These are phyloP conservation scores for Fusarium virguliforme DNA, from an alignment of 2,329 filamentous ascomycete genomes.

Conservation along the genomic window DNA sequence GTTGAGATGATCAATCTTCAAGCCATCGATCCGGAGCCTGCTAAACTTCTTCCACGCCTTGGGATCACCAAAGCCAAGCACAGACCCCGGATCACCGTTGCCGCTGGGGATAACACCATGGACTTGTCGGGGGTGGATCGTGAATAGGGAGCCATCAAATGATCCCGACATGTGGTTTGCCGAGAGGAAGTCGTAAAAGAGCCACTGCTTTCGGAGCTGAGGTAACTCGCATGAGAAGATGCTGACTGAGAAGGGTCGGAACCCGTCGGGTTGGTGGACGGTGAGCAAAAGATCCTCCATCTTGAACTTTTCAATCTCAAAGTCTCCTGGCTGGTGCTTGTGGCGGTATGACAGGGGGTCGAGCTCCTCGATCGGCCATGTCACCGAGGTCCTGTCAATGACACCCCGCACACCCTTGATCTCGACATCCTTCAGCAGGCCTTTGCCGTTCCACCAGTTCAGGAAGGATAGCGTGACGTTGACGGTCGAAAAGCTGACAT, in stretches of 20 bases:
- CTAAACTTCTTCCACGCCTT: constrained; percentile 96
- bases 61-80: constrained; percentile 72
- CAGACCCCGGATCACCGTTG: constrained; percentile 68
- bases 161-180: constrained; percentile 97
- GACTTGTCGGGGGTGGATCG: constrained; percentile 93
- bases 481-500: constrained; percentile 93
- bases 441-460: constrained; percentile 99
- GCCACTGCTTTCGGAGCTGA: constrained; percentile 92
- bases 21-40: constrained; percentile 89
- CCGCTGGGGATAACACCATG: constrained; percentile 78
- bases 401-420: constrained; percentile 94
- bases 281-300: constrained; percentile 94
- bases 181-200: constrained; percentile 97
- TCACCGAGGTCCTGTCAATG: constrained; percentile 88
- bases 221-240: constrained; percentile 97
- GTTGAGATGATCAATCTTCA: constrained; percentile 97
- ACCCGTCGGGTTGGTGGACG: constrained; percentile 89
- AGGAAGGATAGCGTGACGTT: constrained; percentile 97
- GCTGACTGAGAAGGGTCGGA: constrained; percentile 95
- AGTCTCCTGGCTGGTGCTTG: constrained; percentile 91
- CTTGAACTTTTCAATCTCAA: constrained; percentile 97
- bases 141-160: constrained; percentile 96
- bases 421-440: constrained; percentile 90
- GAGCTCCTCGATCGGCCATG: constrained; percentile 74
- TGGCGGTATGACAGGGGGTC: constrained; percentile 92